Evolutionary conservation across 495 filamentous ascomycete species (phyloP), one percentile per base, ranked within the genome.

Genomic region (Mytilinidion resinicola): DNA sequence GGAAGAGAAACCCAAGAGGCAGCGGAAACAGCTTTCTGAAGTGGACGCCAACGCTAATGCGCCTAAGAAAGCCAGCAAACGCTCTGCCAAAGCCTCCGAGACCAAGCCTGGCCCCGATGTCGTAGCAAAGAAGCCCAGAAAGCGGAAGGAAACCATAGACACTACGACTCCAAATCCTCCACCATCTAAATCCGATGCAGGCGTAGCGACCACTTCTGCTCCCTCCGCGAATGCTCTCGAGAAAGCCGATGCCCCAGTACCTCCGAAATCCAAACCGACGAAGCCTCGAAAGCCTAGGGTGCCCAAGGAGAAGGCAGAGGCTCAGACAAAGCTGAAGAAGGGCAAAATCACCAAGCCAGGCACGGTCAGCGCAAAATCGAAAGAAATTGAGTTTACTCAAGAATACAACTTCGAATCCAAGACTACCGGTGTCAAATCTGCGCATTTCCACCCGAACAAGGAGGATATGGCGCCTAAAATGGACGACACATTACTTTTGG

Each of bases 281-380:
- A 61, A 59, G 37, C 34, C 55, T 12, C 49, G 65, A 37, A 68
- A 68, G 51, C 60, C 63, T 1, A 57, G 63, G 25, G 54, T 50
- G 36, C 66, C 62, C 48, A 66, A 63, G 55, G 41, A 53, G 19
- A 46, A 61, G 12, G 20, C 25, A 3, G 56, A 65, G 34, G 47
- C 55, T 14, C 53, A 64, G 44, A 57, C 59, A 1, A 64, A 57
- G 38, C 46, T 57, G 20, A 63, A 59, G 51, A 69, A 61, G 30
- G 42, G 64, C n/a, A 63, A 50, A 33, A 56, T 63, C 8, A 57
- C 53, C 12, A 67, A 67, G 49, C 53, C 65, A 1, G 59, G 49
- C n/a, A 35, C 11, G 1, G 39, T 20, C 34, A 30, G 46, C 9
- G 54, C 35, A 33, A 15, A 39, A 11, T 33, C 25, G 1, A 51